Evolutionary conservation across 805 yeast species (phyloP), one percentile per base, ranked within the genome.

Genomic region (Saccharomycopsis malanga): DNA sequence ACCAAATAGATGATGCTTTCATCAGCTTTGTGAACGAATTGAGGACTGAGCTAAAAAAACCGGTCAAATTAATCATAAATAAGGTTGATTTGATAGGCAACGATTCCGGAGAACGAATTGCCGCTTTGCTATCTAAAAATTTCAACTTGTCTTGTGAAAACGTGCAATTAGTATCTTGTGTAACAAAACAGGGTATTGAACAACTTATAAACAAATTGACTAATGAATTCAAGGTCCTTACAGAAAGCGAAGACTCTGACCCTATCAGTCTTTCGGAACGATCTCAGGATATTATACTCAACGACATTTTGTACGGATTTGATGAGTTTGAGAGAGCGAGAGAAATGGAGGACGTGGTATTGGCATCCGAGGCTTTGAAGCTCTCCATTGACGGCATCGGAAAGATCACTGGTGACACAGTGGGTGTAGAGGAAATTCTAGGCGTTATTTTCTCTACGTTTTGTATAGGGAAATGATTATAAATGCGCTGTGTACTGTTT

Each of bases 401-500:
- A 0, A 85, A 81, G 58, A 84, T 93, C 22, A 89, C 97, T 0
- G 98, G 98, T 1, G 84, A 85, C 34, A 76, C 87, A 0, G 78
- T 91, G 12, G 95, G 95, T 0, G 73, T 89, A 0, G 97, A 93
- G 56, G 98, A 93, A 58, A 79, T 93, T 0, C 67, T 93, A 4
- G 96, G 93, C 0, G 91, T 86, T 1, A 93, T 93, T 0, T 93
- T 93, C 59, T 81, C 95, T 2, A 83, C 79, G 52, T 93, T 93
- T 61, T 93, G 98, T 63, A 87, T 93, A 20, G 98, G 98, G 0
- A 91, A 91, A 62, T 91, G 66, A 54, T n/a, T n/a, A n/a, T n/a
- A n/a, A n/a, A n/a, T n/a, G n/a, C n/a, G n/a, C n/a, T n/a, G n/a
- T n/a, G n/a, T n/a, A n/a, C n/a, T n/a, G n/a, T n/a, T n/a, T n/a